These are phyloP conservation scores for Malassezia globosa DNA, from an alignment of 1,284 basidiomycete genomes.

Conservation along the genomic window DNA sequence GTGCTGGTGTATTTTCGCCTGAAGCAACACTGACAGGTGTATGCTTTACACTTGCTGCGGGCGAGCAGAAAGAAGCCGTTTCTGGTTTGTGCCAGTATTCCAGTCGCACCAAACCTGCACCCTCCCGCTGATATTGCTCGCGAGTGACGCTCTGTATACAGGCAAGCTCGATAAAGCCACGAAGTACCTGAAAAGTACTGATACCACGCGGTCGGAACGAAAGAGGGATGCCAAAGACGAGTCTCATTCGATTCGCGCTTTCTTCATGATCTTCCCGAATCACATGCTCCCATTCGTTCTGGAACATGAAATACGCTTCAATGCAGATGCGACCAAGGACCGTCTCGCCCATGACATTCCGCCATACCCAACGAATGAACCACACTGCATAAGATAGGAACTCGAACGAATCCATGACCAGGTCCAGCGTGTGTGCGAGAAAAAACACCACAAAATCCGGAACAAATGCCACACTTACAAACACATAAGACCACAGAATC, in stretches of 20 bases:
- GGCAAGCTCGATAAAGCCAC: slow-evolving; percentile 36
- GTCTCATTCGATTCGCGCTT: slow-evolving; percentile 17
- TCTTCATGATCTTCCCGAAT: slow-evolving; percentile 40
- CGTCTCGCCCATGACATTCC: slow-evolving; percentile 37
- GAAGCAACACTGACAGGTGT: not conserved
- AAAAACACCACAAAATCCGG: slow-evolving; percentile 34
- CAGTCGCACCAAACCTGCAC: slow-evolving; percentile 30
- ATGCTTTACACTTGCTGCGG: not conserved
- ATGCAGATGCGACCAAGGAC: slow-evolving; percentile 32
- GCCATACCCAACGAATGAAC: slow-evolving; percentile 38
- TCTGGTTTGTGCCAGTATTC: slow-evolving; percentile 19
- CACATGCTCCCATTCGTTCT: slow-evolving; percentile 40
- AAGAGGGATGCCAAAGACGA: slow-evolving; percentile 2
- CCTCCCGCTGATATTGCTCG: slow-evolving; percentile 30
- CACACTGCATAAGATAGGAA: slow-evolving; percentile 22
- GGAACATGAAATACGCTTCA: slow-evolving; percentile 36
- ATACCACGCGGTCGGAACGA: slow-evolving; percentile 26
- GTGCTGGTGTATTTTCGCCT: no score
- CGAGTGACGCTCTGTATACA: slow-evolving; percentile 40
- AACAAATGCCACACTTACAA: slow-evolving; percentile 3
- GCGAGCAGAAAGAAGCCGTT: no score
- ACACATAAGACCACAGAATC: slow-evolving; percentile 2
- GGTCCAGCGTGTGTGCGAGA: slow-evolving; percentile 36
- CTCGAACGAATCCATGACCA: slow-evolving; percentile 24
- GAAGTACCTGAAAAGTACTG: slow-evolving; percentile 31